Evolutionary conservation across 306 rosid genomes (phyloP).

Genomic region (Spatholobus suberectus): DNA sequence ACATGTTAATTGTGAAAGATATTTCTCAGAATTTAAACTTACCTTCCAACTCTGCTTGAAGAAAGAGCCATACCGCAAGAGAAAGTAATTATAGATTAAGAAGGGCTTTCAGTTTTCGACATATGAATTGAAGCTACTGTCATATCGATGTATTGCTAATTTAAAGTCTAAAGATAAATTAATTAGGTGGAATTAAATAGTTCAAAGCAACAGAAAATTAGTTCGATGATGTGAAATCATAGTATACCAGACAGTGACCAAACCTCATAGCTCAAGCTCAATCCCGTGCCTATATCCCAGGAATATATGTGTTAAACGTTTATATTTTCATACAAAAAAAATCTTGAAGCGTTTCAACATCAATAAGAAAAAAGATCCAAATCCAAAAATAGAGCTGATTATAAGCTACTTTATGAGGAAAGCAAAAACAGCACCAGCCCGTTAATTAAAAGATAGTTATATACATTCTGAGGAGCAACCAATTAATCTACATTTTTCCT

Average conservation of each 20-base stretch:
- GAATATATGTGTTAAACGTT: not conserved
- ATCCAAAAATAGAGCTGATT: not conserved
- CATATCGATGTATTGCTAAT: not conserved
- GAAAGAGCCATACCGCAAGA: not conserved
- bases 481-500: not conserved
- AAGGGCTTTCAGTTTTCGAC: not conserved
- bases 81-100: not conserved
- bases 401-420: not conserved
- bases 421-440: not conserved
- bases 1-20: not conserved
- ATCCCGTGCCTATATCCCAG: not conserved
- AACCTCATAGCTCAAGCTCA: not conserved
- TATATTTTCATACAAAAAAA: not conserved
- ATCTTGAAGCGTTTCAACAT: not conserved
- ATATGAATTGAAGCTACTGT: not conserved
- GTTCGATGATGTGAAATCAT: not conserved
- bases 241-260: not conserved
- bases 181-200: not conserved
- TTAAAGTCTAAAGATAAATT: constrained; percentile 6
- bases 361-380: not conserved
- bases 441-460: not conserved
- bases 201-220: not conserved
- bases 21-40: constrained; percentile 10
- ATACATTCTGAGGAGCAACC: not conserved
- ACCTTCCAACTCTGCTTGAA: not conserved